phyloP scores from a whole-genome alignment of 2,329 filamentous ascomycete genomes.

The Fusarium miscanthi region DNA sequence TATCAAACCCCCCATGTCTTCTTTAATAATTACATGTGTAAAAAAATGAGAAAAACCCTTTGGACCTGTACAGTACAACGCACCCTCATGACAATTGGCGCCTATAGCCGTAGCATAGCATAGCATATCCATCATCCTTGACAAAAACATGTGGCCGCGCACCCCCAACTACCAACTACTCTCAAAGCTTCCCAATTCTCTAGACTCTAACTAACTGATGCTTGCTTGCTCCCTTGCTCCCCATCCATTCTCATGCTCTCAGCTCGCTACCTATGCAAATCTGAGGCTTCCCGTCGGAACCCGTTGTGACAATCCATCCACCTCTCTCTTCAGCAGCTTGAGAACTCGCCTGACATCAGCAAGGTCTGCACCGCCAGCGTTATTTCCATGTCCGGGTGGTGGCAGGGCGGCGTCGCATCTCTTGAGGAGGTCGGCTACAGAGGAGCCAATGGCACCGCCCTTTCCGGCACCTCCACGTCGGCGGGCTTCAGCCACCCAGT shows the following conservation, averaged over 20 bases:
- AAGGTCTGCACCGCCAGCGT: constrained; percentile 59
- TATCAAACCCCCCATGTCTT: constrained; percentile 34
- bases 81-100: constrained; percentile 45
- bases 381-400: constrained; percentile 53
- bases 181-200: constrained; percentile 28
- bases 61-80: constrained; percentile 46
- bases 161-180: constrained; percentile 30
- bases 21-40: constrained; percentile 45
- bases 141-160: constrained; percentile 39
- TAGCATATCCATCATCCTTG: constrained; percentile 45
- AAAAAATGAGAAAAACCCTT: constrained; percentile 29
- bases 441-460: constrained; percentile 54
- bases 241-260: constrained; percentile 1
- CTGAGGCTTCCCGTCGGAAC: constrained; percentile 57
- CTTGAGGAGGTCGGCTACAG: constrained; percentile 62
- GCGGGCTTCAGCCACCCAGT: constrained; percentile 63
- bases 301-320: constrained; percentile 57
- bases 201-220: constrained; percentile 7
- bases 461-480: constrained; percentile 57
- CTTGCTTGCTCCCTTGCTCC: not conserved
- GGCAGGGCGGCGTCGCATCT: constrained; percentile 61
- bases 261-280: constrained; percentile 53
- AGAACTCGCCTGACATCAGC: constrained; percentile 57
- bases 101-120: constrained; percentile 38
- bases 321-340: constrained; percentile 56